Conservation (phyloP, 2,329 filamentous ascomycete species). For the Diplodia scrobiculata region DNA sequence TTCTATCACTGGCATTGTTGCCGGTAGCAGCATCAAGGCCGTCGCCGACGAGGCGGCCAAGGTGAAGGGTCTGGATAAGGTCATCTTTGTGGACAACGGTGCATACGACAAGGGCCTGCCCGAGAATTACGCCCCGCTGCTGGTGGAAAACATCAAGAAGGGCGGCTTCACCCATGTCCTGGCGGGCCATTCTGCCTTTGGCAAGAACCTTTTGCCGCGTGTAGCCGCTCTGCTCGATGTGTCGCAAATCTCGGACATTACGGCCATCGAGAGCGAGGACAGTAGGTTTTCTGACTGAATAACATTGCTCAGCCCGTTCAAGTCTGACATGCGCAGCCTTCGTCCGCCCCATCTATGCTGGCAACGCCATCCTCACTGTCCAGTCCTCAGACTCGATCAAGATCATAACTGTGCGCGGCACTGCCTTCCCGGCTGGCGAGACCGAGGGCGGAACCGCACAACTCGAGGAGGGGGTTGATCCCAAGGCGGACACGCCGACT, state of each 20-base stretch:
- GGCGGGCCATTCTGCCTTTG: slow-evolving; percentile 89
- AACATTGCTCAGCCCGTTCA: slow-evolving; percentile 6
- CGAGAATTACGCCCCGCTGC: slow-evolving; percentile 89
- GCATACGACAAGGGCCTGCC: slow-evolving; percentile 93
- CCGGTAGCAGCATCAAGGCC: slow-evolving; percentile 73
- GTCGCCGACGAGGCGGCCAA: slow-evolving; percentile 84
- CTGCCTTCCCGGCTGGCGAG: slow-evolving; percentile 78
- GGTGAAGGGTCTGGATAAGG: slow-evolving; percentile 86
- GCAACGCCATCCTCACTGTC: slow-evolving; percentile 94
- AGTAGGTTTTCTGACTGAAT: slow-evolving; percentile 50
- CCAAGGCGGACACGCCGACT: slow-evolving; percentile 70
- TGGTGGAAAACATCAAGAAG: slow-evolving; percentile 96
- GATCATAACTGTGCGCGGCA: slow-evolving; percentile 88
- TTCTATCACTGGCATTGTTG: slow-evolving; percentile 81
- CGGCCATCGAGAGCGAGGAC: slow-evolving; percentile 79
- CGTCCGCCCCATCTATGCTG: slow-evolving; percentile 93
- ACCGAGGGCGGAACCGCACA: slow-evolving; percentile 71
- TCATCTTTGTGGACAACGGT: slow-evolving; percentile 82
- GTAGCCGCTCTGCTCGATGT: slow-evolving; percentile 88
- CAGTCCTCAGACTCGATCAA: slow-evolving; percentile 86
- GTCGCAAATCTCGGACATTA: slow-evolving; percentile 93
- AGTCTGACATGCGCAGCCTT: slow-evolving; percentile 60
- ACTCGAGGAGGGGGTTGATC: slow-evolving; percentile 80
- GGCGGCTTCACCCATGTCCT: slow-evolving; percentile 91
- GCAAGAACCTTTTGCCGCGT: slow-evolving; percentile 89